Evolutionary conservation across 306 rosid genomes (phyloP), one percentile per base, ranked within the genome.

Genomic region (Dryas drummondii): DNA sequence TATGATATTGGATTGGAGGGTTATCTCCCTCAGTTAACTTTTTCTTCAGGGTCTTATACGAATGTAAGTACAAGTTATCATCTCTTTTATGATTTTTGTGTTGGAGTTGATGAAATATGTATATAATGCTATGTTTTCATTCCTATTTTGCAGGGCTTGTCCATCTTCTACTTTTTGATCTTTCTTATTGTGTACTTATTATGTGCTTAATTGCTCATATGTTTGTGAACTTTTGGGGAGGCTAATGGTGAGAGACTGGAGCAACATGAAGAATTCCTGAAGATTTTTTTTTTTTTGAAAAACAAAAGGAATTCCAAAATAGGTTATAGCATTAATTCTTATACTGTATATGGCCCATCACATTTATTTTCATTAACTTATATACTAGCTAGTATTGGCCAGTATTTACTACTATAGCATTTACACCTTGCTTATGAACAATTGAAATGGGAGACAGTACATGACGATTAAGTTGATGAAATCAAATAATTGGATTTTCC

Each of bases 1-100:
- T 93, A 93, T 71, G 72, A 89, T 56, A 78, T 87, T 73, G 98
- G 92, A 60, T 71, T 87, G 55, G 86, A 89, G 32, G 91, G 92
- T 49, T 65, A 82, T 76, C 90, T 85, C 26, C 90, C 96, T 1
- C 76, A 80, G 71, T 66, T 85, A 71, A 74, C 63, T 63, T 54
- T 83, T 68, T 69, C 74, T 61, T 60, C 89, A 16, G 81, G 75
- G 45, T 89, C 93, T 42, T 81, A 69, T 47, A 73, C 80, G 22
- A 71, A 73, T 45, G 97, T 87, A 84, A 89, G 93, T 46, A 22
- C 6, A 59, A 19, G n/a, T 54, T 8, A 9, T 17, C 26, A 13
- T 42, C 51, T 64, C 46, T 49, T 5, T 12, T 55, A 44, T 40
- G 59, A 3, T 19, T 22, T 64, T 19, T 26, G 49, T 32, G 4